These are phyloP conservation scores for Comarum palustre DNA, from an alignment of 306 rosid species.

Conservation along the genomic window DNA sequence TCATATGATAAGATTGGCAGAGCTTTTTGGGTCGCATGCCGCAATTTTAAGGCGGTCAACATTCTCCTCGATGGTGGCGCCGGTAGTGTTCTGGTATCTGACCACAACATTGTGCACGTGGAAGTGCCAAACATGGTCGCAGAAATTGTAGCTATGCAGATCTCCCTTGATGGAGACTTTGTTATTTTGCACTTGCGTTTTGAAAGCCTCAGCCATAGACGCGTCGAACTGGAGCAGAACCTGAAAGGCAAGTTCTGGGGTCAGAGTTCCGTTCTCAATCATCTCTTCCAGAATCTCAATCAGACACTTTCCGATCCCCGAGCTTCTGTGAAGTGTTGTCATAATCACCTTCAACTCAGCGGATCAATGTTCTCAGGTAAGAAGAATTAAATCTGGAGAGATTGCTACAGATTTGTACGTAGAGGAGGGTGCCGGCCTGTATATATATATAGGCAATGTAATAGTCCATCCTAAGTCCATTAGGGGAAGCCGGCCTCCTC, in stretches of 20 bases:
- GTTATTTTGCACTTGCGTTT: background rate
- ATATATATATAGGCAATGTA: background rate
- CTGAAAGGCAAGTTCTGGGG: background rate
- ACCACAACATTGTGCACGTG: background rate
- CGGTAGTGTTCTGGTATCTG: background rate
- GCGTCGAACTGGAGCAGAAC: background rate
- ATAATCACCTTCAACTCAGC: too few relatives aligned
- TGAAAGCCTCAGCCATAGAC: background rate
- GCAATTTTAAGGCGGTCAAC: background rate
- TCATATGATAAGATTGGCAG: background rate
- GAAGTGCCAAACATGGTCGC: background rate
- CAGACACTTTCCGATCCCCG: background rate
- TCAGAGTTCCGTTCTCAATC: background rate
- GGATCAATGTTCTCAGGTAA: too few relatives aligned
- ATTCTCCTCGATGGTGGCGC: background rate
- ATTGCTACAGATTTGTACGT: background rate
- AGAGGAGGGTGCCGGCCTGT: background rate
- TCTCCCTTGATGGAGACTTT: slow-evolving; percentile 2
- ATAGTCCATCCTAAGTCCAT: background rate
- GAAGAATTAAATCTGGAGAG: background rate
- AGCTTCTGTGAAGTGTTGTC: too few relatives aligned
- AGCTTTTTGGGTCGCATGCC: background rate
- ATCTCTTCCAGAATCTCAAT: background rate
- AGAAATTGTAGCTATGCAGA: background rate
- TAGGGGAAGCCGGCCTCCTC: background rate